Evolutionary conservation across 2,329 filamentous ascomycete genomes (phyloP).

Genomic region (Podosphaera fusca): DNA sequence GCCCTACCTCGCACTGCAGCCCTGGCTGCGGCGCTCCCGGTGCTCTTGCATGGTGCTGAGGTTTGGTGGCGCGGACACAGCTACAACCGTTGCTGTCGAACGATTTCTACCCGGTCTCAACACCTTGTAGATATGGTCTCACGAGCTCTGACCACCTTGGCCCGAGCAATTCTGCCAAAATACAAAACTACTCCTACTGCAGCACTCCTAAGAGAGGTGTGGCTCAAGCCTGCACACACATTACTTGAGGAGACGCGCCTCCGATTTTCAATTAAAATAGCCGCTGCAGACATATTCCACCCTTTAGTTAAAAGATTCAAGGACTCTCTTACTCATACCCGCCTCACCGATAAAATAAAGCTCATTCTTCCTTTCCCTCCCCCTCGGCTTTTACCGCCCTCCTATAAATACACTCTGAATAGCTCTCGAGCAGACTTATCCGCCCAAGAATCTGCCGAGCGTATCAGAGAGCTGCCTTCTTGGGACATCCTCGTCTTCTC

Average conservation of each 20-base stretch:
- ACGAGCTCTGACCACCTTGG: background rate
- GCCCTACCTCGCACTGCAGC: too few species aligned
- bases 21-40: too few species aligned
- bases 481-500: background rate
- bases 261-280: background rate
- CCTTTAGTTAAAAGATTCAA: background rate
- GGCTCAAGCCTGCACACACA: background rate
- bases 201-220: background rate
- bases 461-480: background rate
- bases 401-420: too few species aligned
- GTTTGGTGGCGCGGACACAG: background rate
- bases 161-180: background rate
- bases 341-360: background rate
- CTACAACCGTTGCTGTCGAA: background rate
- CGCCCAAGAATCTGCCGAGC: background rate
- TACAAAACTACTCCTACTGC: background rate
- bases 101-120: background rate
- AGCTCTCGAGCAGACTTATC: background rate
- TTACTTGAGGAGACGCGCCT: background rate
- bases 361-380: background rate
- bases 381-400: background rate
- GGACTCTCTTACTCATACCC: background rate
- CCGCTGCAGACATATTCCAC: background rate
- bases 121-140: background rate
- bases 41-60: background rate